Percentiles rank a stretch among this genome's conserved stretches.
Evolutionary conservation across 2,329 filamentous ascomycete genomes (phyloP).

Genomic region (Aspergillaceae sp.): DNA sequence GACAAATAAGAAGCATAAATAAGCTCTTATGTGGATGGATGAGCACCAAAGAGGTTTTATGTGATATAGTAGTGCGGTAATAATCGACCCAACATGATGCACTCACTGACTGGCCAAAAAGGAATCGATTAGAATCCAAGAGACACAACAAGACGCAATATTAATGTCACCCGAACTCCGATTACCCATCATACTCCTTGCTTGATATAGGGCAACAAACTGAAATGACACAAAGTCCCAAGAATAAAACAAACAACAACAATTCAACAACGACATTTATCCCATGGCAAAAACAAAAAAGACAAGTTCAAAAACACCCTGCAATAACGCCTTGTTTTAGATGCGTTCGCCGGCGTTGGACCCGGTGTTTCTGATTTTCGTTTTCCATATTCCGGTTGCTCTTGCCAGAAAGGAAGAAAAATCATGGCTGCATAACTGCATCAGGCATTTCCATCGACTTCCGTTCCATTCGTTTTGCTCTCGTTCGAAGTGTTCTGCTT

Average conservation of each 20-base stretch:
- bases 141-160: slow-evolving; percentile 1
- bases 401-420: not conserved
- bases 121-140: not conserved
- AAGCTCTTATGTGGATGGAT: no score
- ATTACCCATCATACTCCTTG: slow-evolving; percentile 17
- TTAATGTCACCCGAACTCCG: slow-evolving; percentile 9
- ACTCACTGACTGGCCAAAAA: not conserved
- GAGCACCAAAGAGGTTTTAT: no score
- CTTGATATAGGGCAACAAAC: slow-evolving; percentile 5
- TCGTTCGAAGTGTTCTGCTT: slow-evolving; percentile 10
- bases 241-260: slow-evolving; percentile 1
- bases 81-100: not conserved
- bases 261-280: not conserved
- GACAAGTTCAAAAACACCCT: slow-evolving; percentile 5
- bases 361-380: not conserved
- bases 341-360: slow-evolving; percentile 13
- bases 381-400: slow-evolving; percentile 1
- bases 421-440: slow-evolving; percentile 22
- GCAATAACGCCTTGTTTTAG: slow-evolving; percentile 16
- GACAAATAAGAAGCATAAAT: no score
- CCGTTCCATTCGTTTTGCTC: slow-evolving; percentile 15
- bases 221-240: slow-evolving; percentile 5
- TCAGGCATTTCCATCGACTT: slow-evolving; percentile 22
- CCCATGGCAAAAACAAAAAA: slow-evolving; percentile 3
- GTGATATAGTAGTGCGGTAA: no score